Base-by-base conservation (phyloP, 176 grass and related monocot species). In the Elymus sibiricus region DNA sequence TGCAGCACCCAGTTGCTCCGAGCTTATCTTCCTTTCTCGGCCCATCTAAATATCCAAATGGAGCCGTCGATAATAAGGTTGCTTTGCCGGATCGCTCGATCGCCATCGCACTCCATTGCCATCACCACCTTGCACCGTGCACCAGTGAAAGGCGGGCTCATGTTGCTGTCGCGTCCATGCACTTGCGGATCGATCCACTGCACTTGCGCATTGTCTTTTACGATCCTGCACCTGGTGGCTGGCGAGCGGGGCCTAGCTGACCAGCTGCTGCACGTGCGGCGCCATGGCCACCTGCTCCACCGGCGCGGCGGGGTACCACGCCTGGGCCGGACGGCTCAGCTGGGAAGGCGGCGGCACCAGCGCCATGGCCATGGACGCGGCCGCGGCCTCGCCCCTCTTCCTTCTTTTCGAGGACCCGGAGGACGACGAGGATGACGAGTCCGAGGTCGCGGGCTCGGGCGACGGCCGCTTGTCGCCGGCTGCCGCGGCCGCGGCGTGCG, bases 351-450 rank as follows among this genome's bases (percentile, higher is more conserved):
- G 79, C 4, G 85, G 82, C 11, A 83, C 68, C 39, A 64, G 34
- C 8, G 82, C 78, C 84, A 90, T 88, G 56, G 86, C 78, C 76
- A 89, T 86, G 19, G 89, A 85, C 44, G 83, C 91, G 43, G 86
- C 91, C 31, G 89, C 92, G 15, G 93, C 90, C 79, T 92, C 94
- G 42, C 92, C 90, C 3, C 88, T 82, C 72, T 84, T 98, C 27
- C 94, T 87, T 14, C 97, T 39, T 19, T 99, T 99, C 1, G 90
- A 55, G 34, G 82, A 71, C 11, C 79, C 75, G 9, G 92, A 80
- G 1, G 83, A 72, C 0, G 65, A 59, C 0, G 71, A 86, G 0
- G 80, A 87, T 0, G 94, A 87, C 17, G 85, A 86, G 51, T 89
- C 76, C 2, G 88, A 92, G 16, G 86, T 82, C 32, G 84, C 22